Base-by-base conservation (phyloP, 192 early-diverging fungal species). In the Coemansia reversa region DNA sequence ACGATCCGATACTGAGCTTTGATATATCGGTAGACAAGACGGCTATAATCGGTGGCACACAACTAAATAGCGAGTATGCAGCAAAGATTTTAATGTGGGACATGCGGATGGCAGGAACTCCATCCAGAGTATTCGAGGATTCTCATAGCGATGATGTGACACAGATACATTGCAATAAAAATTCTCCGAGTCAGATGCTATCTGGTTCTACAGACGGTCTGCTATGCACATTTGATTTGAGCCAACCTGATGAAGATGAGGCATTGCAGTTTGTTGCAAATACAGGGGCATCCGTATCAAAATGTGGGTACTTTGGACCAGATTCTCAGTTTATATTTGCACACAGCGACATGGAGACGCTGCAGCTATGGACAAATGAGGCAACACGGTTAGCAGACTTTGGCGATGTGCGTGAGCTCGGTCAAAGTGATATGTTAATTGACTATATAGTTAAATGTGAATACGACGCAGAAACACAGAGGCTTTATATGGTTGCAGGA, bases 231-330 rank as follows among this genome's bases (percentile, higher is more conserved):
- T 91, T 88, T 83, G 86, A 90, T 78, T 54, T 85, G 42, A 71
- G 74, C 9, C 83, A 86, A 32, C 84, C 90, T 32, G 86, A 94
- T 22, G 95, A 98, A 73, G 95, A 97, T 39, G 95, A 98, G 39
- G 92, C 88, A 1, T 65, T 98, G 5, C 63, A 92, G 51, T 86
- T 87, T 30, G 91, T 92, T 2, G 86, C 94, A 18, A 96, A 96
- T 56, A 90, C 89, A 4, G 84, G 83, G 16, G 86, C 93, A 16
- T 92, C 92, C 5, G 84, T 98, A n/a, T 85, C 86, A 69, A 88
- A 84, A 60, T 72, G 89, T 59, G 95, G 95, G 4, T 98, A 90
- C 76, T 97, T 97, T 79, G 97, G 97, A 14, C 93, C 94, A 1
- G 69, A 70, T 8, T 82, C 84, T n/a, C 93, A 97, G 79, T 97